phyloP scores from a whole-genome alignment of 306 rosid species.

The Astragalus membranaceus region DNA sequence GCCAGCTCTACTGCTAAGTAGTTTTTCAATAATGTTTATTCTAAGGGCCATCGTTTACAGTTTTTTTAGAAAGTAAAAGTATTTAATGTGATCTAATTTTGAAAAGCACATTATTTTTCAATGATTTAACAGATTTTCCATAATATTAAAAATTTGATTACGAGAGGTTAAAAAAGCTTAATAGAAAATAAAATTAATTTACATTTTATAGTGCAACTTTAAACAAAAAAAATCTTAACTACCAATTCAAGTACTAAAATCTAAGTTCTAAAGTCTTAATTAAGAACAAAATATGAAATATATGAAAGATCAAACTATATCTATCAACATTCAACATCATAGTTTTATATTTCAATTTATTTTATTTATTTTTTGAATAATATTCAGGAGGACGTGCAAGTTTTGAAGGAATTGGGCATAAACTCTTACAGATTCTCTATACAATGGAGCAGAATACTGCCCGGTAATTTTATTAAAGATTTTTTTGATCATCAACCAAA shows the following conservation, averaged over 20 bases:
- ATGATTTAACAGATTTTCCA: background rate
- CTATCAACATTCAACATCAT: background rate
- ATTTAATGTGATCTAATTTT: background rate
- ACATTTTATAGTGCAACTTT: background rate
- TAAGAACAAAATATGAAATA: too few species aligned
- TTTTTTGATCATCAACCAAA: background rate
- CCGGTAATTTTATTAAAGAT: conserved; percentile 3
- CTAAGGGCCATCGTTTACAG: background rate
- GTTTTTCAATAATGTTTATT: too few species aligned
- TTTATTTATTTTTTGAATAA: too few species aligned
- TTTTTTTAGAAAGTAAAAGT: background rate
- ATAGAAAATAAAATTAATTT: background rate
- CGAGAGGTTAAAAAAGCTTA: background rate
- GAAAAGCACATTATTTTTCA: background rate
- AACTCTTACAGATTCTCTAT: conserved; percentile 26
- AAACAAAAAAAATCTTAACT: too few species aligned
- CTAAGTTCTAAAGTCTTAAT: too few species aligned
- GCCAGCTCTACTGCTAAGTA: too few species aligned
- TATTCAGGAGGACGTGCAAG: conserved; percentile 15
- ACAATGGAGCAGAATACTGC: conserved; percentile 32
- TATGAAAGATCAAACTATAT: too few species aligned
- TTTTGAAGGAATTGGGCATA: conserved; percentile 23
- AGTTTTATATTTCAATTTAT: background rate
- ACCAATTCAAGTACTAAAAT: too few species aligned
- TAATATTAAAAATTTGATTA: background rate